phyloP scores from a whole-genome alignment of 139 green algal genomes.

The Astrephomene gubernaculifera region DNA sequence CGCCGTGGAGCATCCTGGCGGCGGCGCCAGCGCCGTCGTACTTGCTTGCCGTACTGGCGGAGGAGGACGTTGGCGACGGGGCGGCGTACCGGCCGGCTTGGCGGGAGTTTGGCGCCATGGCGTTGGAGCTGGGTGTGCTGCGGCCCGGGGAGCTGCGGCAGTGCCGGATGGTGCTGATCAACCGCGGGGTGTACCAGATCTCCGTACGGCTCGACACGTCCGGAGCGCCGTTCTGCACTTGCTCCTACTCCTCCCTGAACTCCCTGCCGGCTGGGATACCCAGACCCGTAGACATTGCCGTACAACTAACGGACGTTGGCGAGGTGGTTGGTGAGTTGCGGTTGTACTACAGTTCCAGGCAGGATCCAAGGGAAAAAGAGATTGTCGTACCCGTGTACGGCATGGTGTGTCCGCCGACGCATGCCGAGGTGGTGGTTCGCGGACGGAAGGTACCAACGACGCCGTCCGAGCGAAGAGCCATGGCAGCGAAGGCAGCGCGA shows the following conservation, averaged over 20 bases:
- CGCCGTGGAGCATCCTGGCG: conserved; percentile 8
- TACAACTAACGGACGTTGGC: neutral
- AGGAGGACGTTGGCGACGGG: neutral
- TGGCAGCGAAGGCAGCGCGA: neutral
- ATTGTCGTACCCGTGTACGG: conserved; percentile 40
- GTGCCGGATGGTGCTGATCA: conserved; percentile 27
- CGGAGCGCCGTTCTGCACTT: conserved; percentile 6
- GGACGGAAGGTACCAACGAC: neutral
- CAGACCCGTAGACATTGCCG: neutral
- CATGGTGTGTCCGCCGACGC: neutral
- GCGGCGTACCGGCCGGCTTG: conserved; percentile 10
- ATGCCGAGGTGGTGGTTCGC: neutral
- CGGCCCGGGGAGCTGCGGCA: conserved; percentile 33
- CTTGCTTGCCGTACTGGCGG: neutral
- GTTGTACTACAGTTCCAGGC: neutral
- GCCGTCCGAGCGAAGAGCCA: neutral
- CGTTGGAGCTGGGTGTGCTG: conserved; percentile 25
- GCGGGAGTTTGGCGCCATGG: conserved; percentile 27
- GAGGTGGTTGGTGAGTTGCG: conserved; percentile 36
- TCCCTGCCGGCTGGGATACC: conserved; percentile 12
- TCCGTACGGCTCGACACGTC: neutral
- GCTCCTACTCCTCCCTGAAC: neutral
- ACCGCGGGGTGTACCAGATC: neutral
- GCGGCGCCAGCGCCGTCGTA: conserved; percentile 5
- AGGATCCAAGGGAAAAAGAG: neutral